Base-by-base conservation (phyloP, 2,329 filamentous ascomycete genomes). In the Xylariaceae sp. region DNA sequence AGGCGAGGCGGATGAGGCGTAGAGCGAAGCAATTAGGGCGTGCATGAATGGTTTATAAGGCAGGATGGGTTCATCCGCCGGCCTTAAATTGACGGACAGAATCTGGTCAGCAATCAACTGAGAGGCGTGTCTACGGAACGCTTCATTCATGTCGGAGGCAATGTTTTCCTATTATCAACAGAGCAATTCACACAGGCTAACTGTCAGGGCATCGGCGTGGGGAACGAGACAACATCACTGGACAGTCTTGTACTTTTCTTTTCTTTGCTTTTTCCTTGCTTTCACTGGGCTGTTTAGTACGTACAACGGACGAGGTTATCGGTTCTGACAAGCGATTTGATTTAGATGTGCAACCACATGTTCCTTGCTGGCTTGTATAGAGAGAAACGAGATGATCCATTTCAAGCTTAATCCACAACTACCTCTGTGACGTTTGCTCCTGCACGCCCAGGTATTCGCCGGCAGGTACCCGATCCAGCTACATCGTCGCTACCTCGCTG, bases 1-100 rank as follows among this genome's bases (percentile, higher is more conserved):
- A 39, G 85, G 86, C 45, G 73, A 75, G 47, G 77, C 76, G 4
- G 66, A 72, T 50, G 65, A 62, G 54, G 49, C 37, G 30, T 64
- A 61, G 47, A 39, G 23, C 35, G 49, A 48, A 37, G 10, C 8
- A 42, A 42, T 2, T 15, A 30, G 34, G 39, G 18, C 30, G 11
- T 23, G 9, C 50, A 37, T 45, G 11, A 37, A 23, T 48, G 18
- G 9, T 51, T 35, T 8, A 51, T 35, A 35, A 18, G 30, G 3
- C 34, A 37, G 35, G 30, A 10, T 58, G 4, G 35, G n/a, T 13
- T 45, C 9, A 11, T 39, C 17, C 11, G 11, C 4, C 30, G 1
- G 44, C 6, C 35, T 10, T 11, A 15, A 42, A 53, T 15, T 45
- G 6, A 17, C 13, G 15, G 37, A 44, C 42, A 8, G 30, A 35